Base-by-base conservation (phyloP, 1,284 basidiomycete genomes). In the Tylopilus microsporus region DNA sequence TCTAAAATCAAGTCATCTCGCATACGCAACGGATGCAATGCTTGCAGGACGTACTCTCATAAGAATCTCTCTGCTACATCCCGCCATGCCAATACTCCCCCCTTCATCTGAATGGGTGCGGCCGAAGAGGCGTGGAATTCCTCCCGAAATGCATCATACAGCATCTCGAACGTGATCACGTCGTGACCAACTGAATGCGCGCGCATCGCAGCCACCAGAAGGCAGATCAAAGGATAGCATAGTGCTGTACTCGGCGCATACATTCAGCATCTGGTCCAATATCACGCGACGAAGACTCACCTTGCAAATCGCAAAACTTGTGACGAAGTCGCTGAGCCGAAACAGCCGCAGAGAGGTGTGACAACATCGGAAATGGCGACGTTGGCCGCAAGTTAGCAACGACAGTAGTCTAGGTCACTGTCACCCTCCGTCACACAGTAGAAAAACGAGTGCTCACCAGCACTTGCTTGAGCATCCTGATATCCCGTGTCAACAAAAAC, bases 101-200 rank as follows among this genome's bases (percentile, higher is more conserved):
- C 88, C 87, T 55, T 83, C 82, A 89, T 69, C 57, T 86, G 83
- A n/a, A 91, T 82, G 2, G 89, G 89, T 0, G 88, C 87, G 16
- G 85, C 82, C 18, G 77, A 77, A 5, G 87, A 87, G 19, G 82
- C 78, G 30, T 85, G 83, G 19, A 88, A 77, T 70, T 90, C 87
- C 58, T 81, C 80, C 37, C 80, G 79, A 69, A 90, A 88, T 19
- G 77, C 75, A 51, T 89, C 85, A 61, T 85, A 76, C 5, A 92
- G 77, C 85, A 91, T 88, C 68, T 91, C 89, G 68, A 92, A 92
- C 3, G 85, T 92, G 68, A 91, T 81, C 8, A 69, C 69, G 30
- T 84, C 79, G 60, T 91, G 87, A 1, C 90, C 90, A 13, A 79
- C 78, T 3, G 82, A 83, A 43, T 82, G 75, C 10, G 79, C 76